phyloP scores from a whole-genome alignment of 2,329 filamentous ascomycete species.

The Thielaviopsis musarum region DNA sequence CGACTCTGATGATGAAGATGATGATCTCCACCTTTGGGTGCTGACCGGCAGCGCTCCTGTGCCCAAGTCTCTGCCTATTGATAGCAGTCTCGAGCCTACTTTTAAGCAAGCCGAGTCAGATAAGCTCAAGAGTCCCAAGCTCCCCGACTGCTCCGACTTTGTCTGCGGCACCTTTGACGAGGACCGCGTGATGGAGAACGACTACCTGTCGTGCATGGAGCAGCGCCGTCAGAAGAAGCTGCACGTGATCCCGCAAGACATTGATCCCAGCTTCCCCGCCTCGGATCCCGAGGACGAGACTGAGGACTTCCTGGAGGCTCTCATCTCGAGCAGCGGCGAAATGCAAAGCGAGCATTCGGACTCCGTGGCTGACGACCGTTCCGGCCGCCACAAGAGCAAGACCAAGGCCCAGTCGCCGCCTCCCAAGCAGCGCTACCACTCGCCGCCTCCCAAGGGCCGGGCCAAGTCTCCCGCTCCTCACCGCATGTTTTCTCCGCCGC shows the following conservation, averaged over 20 bases:
- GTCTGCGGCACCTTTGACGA: conserved; percentile 97
- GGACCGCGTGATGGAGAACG: conserved; percentile 84
- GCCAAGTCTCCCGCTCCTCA: conserved; percentile 22
- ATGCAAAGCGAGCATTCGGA: conserved; percentile 52
- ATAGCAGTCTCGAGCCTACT: background rate
- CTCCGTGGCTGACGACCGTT: conserved; percentile 38
- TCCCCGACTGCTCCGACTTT: conserved; percentile 95
- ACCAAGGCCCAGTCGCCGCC: conserved; percentile 33
- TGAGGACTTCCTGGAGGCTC: conserved; percentile 43
- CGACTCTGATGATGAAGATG: conserved; percentile 47
- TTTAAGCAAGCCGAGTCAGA: background rate
- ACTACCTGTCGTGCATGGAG: conserved; percentile 73
- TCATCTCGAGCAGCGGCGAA: conserved; percentile 12
- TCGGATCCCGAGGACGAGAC: conserved; percentile 82
- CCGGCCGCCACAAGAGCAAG: conserved; percentile 29
- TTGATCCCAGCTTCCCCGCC: conserved; percentile 91
- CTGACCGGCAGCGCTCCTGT: conserved; percentile 25
- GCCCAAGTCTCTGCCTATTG: background rate
- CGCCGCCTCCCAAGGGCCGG: conserved; percentile 26
- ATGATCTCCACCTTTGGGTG: conserved; percentile 46
- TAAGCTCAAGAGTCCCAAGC: conserved; percentile 48
- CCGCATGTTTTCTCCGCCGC: conserved; percentile 19
- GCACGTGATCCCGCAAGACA: conserved; percentile 77
- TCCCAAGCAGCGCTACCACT: conserved; percentile 27
- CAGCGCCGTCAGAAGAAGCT: conserved; percentile 69